Percentiles rank a stretch among this genome's conserved stretches.
Evolutionary conservation across 768 basidiomycete species (phyloP).

Genomic region (Tricholoma bakamatsutake): DNA sequence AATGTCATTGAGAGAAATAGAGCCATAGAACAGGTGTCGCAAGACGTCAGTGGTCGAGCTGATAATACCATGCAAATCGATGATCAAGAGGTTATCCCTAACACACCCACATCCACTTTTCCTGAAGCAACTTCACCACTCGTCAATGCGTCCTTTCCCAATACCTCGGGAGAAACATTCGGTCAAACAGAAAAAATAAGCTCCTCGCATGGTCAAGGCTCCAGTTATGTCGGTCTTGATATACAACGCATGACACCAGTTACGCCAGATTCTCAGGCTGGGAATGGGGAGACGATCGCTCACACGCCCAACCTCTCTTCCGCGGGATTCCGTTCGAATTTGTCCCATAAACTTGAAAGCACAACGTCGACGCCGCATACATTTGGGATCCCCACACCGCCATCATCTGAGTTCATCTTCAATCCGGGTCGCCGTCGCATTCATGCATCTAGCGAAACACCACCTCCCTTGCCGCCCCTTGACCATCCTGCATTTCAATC

Average conservation of each 20-base stretch:
- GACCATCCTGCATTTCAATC: conserved; percentile 35
- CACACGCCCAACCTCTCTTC: conserved; percentile 7
- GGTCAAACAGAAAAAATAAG: conserved; percentile 1
- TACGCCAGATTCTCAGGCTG: conserved; percentile 1
- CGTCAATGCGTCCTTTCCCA: conserved; percentile 1
- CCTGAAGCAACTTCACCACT: background rate
- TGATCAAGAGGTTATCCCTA: background rate
- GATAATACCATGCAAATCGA: background rate
- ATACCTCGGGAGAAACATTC: conserved; percentile 14
- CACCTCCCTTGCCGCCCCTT: conserved; percentile 52
- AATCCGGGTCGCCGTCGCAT: conserved; percentile 13
- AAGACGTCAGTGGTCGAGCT: background rate
- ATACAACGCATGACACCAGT: background rate
- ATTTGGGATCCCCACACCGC: conserved; percentile 27
- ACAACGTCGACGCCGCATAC: conserved; percentile 26
- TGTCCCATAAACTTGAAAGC: conserved; percentile 12
- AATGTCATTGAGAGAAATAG: background rate
- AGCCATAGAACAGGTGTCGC: background rate
- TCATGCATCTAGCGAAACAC: conserved; percentile 27
- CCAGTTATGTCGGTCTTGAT: background rate
- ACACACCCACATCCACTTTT: background rate
- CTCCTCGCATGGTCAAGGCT: background rate
- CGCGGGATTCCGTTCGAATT: conserved; percentile 7
- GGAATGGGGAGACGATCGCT: background rate
- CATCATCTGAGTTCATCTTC: conserved; percentile 24